Conservation (phyloP, 495 filamentous ascomycete genomes). For the Hypoxylon perforatum region DNA sequence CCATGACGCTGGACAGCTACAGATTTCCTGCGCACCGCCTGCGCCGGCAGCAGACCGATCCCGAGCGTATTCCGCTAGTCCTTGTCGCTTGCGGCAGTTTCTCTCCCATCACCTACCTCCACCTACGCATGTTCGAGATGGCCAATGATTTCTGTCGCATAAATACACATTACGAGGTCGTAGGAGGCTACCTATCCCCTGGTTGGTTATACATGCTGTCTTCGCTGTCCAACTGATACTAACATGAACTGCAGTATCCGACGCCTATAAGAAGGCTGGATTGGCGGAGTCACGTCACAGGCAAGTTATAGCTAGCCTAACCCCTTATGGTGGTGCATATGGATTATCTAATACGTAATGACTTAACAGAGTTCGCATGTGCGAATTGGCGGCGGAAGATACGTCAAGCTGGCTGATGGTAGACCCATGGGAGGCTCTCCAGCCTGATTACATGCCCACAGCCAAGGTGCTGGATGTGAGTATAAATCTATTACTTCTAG, state of each 20-base stretch:
- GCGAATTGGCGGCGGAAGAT: constrained; percentile 80
- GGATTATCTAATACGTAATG: constrained; percentile 18
- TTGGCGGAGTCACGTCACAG: constrained; percentile 80
- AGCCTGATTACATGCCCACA: constrained; percentile 86
- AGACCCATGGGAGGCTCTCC: constrained; percentile 70
- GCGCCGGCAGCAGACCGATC: constrained; percentile 71
- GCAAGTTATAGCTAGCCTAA: constrained; percentile 50
- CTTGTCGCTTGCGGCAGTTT: constrained; percentile 93
- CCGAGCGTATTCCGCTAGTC: constrained; percentile 79
- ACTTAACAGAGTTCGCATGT: constrained; percentile 64
- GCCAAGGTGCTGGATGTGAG: constrained; percentile 79
- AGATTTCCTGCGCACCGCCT: constrained; percentile 78
- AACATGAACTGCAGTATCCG: constrained; percentile 56
- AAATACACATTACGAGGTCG: constrained; percentile 85
- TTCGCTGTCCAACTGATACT: neutral
- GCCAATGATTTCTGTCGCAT: constrained; percentile 57
- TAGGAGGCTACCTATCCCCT: constrained; percentile 82
- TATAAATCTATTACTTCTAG: constrained; percentile 11
- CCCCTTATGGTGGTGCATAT: constrained; percentile 1
- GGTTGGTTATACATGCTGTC: neutral
- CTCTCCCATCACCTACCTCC: constrained; percentile 85
- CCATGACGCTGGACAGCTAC: constrained; percentile 64
- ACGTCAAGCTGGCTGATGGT: constrained; percentile 86
- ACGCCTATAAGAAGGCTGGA: constrained; percentile 92
- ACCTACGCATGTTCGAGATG: constrained; percentile 91